Evolutionary conservation across 23 red algal genomes (phyloP), one percentile per base, ranked within the genome.

Genomic region (Gracilaria gracilis): DNA sequence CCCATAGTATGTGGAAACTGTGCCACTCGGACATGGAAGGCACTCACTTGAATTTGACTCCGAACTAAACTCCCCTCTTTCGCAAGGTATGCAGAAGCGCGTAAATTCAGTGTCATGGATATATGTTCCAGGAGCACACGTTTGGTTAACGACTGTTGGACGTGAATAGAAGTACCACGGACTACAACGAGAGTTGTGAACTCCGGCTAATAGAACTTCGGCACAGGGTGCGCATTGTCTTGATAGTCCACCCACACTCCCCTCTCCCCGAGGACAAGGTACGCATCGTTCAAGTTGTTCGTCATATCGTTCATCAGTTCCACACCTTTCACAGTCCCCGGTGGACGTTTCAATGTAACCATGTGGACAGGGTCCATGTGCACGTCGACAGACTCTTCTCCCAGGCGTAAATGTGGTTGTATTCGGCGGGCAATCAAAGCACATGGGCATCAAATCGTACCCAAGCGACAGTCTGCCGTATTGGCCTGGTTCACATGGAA

Each of bases 241-340:
- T 44, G 67, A 35, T 7, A 73, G 67, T 16, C 67, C 67, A 73
- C 67, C 67, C 5, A 73, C 67, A 21, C 67, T 73, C 15, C 67
- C 34, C 16, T 73, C 20, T 3, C 28, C 20, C 1, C 36, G 5
- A 20, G 67, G 4, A 24, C 67, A 73, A 0, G 6, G 31, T 9
- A 73, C 11, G 38, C 67, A 73, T n/a, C 67, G 34, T 29, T 73
- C 35, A 1, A 23, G 35, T 37, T 39, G 20, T n/a, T 7, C 0
- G 21, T 73, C 67, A 40, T 73, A 37, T 44, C 35, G 16, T 23
- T 73, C 67, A 73, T 73, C 67, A 5, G 28, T 21, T 23, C 20
- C 9, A 35, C 67, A 73, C 24, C 67, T 35, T 19, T 29, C 34
- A n/a, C 67, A 73, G 67, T 73, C 67, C 4, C 67, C 67, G 7